Conservation (phyloP, 2,329 filamentous ascomycete species). For the Polytolypa hystricis region DNA sequence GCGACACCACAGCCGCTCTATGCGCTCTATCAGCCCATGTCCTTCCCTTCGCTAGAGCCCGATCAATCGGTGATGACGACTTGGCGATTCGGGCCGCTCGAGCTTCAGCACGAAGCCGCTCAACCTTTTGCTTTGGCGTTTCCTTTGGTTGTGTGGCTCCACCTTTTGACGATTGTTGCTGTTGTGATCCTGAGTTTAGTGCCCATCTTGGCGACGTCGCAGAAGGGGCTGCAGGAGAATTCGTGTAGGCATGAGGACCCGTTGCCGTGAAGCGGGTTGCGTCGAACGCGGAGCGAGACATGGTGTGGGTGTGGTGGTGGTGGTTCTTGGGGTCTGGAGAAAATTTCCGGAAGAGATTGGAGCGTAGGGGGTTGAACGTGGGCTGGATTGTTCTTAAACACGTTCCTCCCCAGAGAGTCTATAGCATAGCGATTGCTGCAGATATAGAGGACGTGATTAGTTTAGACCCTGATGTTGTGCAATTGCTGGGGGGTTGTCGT, state of each 20-base stretch:
- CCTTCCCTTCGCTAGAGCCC: conserved; percentile 41
- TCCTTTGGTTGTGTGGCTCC: conserved; percentile 29
- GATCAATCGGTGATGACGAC: conserved; percentile 46
- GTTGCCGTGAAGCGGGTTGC: conserved; percentile 42
- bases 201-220: conserved; percentile 9
- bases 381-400: too few relatives aligned
- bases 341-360: too few relatives aligned
- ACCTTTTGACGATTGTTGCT: conserved; percentile 9
- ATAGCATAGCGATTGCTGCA: too few relatives aligned
- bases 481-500: too few relatives aligned
- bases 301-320: too few relatives aligned
- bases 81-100: conserved; percentile 53
- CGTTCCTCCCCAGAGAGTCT: too few relatives aligned
- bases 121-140: conserved; percentile 59
- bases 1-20: conserved; percentile 46
- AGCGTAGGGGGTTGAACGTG: too few relatives aligned
- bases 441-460: too few relatives aligned
- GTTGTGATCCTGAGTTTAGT: conserved; percentile 11
- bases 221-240: conserved; percentile 22
- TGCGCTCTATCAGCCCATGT: conserved; percentile 51
- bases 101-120: conserved; percentile 56
- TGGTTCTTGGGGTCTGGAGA: too few relatives aligned
- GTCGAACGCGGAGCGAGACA: conserved; percentile 39
- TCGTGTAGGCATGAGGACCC: conserved; percentile 37
- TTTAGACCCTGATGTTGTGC: too few relatives aligned